Evolutionary conservation across 2,329 filamentous ascomycete genomes (phyloP), one percentile per base, ranked within the genome.

Genomic region (Cercospora zeae-maydis): DNA sequence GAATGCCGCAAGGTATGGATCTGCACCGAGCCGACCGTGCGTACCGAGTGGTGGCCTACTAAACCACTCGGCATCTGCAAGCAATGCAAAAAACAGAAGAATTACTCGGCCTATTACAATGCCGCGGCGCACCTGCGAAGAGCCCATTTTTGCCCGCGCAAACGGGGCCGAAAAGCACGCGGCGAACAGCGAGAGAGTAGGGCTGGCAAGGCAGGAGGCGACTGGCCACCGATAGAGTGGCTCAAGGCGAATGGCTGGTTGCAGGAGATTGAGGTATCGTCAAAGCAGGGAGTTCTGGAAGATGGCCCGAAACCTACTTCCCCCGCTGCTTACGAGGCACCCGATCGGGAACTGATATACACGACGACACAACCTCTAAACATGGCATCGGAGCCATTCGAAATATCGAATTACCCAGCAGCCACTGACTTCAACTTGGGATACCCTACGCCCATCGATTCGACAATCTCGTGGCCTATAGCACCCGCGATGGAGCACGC

Each of bases 101-200:
- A 85, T 63, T 98, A 98, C 70, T 90, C 90, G 3, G 91, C 90
- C 14, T 95, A 97, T 78, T 97, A 98, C 78, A 98, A 98, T 71
- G 93, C 93, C 0, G 92, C 92, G 0, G 93, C 92, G 0, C 93
- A 98, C 74, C 83, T 98, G 8, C 85, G 93, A 45, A 87, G 93
- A 55, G 89, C 89, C 0, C 93, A 98, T 75, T 98, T 97, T 81
- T 90, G 89, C 73, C 88, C 85, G 1, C 82, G 84, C 68, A 84
- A 85, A 73, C 79, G 83, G 21, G 85, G 84, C 8, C 78, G 84
- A 54, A 79, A 79, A 69, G 81, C 82, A 52, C 85, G 84, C 72
- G 82, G 83, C 62, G 83, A 83, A 65, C 83, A 86, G 75, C 82
- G 83, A 69, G 69, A 71, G 65, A 69, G 68, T 36, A 79, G 85